Evolutionary conservation across 192 early-diverging fungal genomes (phyloP).

Genomic region (Gigaspora rosea): DNA sequence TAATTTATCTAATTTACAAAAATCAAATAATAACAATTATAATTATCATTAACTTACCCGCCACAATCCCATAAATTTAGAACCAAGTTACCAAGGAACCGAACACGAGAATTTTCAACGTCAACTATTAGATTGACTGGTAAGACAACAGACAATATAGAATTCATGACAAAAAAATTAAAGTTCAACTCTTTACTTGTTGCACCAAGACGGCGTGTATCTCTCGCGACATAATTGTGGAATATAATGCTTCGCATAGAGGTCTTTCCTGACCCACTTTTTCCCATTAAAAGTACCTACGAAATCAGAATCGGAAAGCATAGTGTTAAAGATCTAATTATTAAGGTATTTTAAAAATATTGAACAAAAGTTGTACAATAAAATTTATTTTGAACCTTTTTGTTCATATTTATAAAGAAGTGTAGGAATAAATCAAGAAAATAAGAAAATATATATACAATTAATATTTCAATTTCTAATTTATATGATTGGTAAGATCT

Average conservation of each 20-base stretch:
- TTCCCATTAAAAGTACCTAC: constrained; percentile 97
- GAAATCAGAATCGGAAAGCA: too few relatives aligned
- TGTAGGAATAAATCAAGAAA: too few relatives aligned
- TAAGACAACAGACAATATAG: background rate
- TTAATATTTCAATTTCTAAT: too few relatives aligned
- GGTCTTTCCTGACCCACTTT: constrained; percentile 96
- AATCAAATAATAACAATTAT: background rate
- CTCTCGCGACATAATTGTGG: constrained; percentile 93
- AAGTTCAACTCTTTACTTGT: constrained; percentile 68
- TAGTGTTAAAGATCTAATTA: too few relatives aligned
- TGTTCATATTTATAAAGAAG: too few relatives aligned
- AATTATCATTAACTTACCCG: constrained; percentile 52
- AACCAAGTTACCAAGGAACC: constrained; percentile 92
- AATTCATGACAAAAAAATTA: background rate
- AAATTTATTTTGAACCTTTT: too few relatives aligned
- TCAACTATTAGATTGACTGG: constrained; percentile 65
- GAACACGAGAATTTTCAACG: constrained; percentile 94
- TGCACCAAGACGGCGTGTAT: constrained; percentile 92
- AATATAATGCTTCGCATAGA: constrained; percentile 99
- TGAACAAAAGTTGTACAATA: too few relatives aligned
- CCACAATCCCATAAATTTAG: constrained; percentile 99
- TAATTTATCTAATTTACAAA: background rate
- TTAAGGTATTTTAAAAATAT: too few relatives aligned
- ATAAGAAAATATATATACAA: too few relatives aligned
- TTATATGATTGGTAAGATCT: too few relatives aligned